Percentiles rank a stretch among this genome's conserved stretches.
Conservation (phyloP, 2,329 filamentous ascomycete species). For the Trichoderma pleuroti region DNA sequence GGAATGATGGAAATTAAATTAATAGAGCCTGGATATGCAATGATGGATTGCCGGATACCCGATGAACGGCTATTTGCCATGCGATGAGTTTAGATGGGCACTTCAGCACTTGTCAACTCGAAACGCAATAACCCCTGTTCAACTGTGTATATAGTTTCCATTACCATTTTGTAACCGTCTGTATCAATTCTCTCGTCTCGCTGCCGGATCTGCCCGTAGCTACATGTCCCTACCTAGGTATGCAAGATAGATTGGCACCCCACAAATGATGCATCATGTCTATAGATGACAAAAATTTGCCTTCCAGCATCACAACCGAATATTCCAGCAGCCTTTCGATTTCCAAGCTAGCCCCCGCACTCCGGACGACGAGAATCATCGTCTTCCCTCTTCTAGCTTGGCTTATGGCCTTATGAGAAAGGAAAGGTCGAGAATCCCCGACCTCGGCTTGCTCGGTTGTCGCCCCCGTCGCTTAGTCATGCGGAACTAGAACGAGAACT, state of each 20-base stretch:
- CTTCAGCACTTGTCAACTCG: not conserved
- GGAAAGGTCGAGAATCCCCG: not conserved
- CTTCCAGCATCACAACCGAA: not conserved
- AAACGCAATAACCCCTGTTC: not conserved
- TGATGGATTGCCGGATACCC: not conserved
- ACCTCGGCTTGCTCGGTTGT: slow-evolving; percentile 7
- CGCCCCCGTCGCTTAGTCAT: slow-evolving; percentile 8
- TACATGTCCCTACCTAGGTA: not conserved
- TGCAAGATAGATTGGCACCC: not conserved
- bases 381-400: not conserved
- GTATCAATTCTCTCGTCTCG: not conserved
- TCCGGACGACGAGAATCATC: not conserved
- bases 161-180: not conserved
- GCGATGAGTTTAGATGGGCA: not conserved
- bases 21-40: not conserved
- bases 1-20: not conserved
- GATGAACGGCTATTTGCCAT: not conserved
- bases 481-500: not conserved
- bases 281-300: not conserved
- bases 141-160: not conserved
- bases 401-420: not conserved
- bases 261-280: not conserved
- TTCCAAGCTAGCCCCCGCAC: not conserved
- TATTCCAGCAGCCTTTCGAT: not conserved
- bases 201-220: not conserved